phyloP scores from a whole-genome alignment of 257 asterid species.

The Orobanche coerulescens region DNA sequence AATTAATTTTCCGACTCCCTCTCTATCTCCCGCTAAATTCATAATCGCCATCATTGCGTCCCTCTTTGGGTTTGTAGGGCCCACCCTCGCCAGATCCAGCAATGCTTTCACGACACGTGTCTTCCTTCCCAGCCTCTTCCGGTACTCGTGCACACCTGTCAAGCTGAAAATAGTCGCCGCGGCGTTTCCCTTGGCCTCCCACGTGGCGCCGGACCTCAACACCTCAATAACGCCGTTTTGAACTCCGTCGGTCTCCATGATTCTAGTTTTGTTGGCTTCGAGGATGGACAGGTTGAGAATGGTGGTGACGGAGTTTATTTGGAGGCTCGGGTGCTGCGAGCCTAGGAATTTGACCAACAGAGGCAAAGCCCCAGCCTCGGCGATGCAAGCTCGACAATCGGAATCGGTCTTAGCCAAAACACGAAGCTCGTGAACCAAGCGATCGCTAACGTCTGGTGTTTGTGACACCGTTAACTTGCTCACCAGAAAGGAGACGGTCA shows the following conservation, averaged over 20 bases:
- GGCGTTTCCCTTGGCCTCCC: slow-evolving; percentile 94
- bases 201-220: slow-evolving; percentile 63
- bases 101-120: slow-evolving; percentile 55
- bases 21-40: slow-evolving; percentile 67
- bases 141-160: slow-evolving; percentile 46
- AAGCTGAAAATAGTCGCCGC: slow-evolving; percentile 81
- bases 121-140: slow-evolving; percentile 54
- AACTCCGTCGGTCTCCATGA: slow-evolving; percentile 73
- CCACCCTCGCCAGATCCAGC: slow-evolving; percentile 48
- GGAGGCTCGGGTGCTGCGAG: slow-evolving; percentile 51
- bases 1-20: slow-evolving; percentile 47
- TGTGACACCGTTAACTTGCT: slow-evolving; percentile 42
- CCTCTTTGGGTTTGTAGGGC: slow-evolving; percentile 39
- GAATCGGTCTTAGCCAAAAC: slow-evolving; percentile 61
- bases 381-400: slow-evolving; percentile 75
- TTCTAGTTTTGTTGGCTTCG: slow-evolving; percentile 63
- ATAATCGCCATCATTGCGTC: slow-evolving; percentile 77
- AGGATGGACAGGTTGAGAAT: slow-evolving; percentile 76
- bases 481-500: slow-evolving; percentile 60
- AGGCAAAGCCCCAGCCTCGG: slow-evolving; percentile 75
- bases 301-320: slow-evolving; percentile 65
- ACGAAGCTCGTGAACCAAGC: slow-evolving; percentile 69
- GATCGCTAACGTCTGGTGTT: slow-evolving; percentile 33
- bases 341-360: slow-evolving; percentile 39
- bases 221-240: slow-evolving; percentile 67